A percentile compares a stretch with the other conserved stretches of the same genome.
Evolutionary conservation across 2,329 filamentous ascomycete species (phyloP).

Genomic region (Whalleya microplaca): DNA sequence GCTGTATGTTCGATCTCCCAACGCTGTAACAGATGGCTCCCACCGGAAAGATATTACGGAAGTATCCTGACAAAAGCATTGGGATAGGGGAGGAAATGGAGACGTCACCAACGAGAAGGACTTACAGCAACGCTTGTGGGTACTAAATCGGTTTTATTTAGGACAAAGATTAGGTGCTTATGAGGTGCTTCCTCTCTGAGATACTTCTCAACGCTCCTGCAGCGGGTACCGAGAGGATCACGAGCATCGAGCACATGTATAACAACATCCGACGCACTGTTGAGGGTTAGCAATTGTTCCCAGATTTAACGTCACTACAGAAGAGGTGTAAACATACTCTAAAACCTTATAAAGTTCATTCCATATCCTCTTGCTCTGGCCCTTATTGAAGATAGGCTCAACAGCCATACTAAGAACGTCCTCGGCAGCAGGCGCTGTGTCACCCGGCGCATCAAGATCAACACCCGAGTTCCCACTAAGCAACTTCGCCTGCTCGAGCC

Average conservation of each 20-base stretch:
- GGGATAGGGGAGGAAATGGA: slow-evolving; percentile 46
- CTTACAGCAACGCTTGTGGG: slow-evolving; percentile 94
- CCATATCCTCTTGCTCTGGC: slow-evolving; percentile 92
- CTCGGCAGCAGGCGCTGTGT: slow-evolving; percentile 43
- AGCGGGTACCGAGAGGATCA: slow-evolving; percentile 88
- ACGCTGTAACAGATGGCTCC: slow-evolving; percentile 96
- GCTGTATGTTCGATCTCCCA: slow-evolving; percentile 85
- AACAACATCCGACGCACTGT: slow-evolving; percentile 93
- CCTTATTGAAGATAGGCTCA: slow-evolving; percentile 90
- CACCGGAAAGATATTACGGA: slow-evolving; percentile 69
- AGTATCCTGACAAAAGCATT: slow-evolving; percentile 86
- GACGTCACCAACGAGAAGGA: slow-evolving; percentile 13
- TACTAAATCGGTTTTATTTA: slow-evolving; percentile 93
- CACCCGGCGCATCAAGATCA: slow-evolving; percentile 47
- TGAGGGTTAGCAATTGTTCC: slow-evolving; percentile 48
- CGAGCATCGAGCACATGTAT: slow-evolving; percentile 92
- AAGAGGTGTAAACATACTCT: slow-evolving; percentile 33
- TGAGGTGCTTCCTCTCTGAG: slow-evolving; percentile 91
- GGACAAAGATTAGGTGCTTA: slow-evolving; percentile 88
- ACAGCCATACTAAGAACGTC: slow-evolving; percentile 65
- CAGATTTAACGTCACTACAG: neutral
- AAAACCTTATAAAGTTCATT: slow-evolving; percentile 72
- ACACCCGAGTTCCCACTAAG: slow-evolving; percentile 71
- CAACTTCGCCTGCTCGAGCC: slow-evolving; percentile 76
- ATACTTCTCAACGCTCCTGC: slow-evolving; percentile 90